Percentiles rank a stretch among this genome's conserved stretches.
Evolutionary conservation across 2,329 filamentous ascomycete species (phyloP).

Genomic region (Ceratocystis alfenasii): DNA sequence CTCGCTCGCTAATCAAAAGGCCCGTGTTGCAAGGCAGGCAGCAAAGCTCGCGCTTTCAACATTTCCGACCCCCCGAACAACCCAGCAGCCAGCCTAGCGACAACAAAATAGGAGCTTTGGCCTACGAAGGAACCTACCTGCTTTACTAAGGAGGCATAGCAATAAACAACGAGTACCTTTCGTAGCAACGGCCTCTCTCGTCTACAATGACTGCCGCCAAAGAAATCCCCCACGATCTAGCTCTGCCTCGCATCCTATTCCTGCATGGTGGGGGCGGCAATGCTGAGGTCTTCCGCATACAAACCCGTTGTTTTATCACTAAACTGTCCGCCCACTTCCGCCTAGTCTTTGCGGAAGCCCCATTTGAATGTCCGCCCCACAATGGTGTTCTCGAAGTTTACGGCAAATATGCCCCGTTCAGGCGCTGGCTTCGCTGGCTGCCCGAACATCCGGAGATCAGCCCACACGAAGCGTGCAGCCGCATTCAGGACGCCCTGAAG

Average conservation of each 20-base stretch:
- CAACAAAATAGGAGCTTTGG: background rate
- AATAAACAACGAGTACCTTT: too few species aligned
- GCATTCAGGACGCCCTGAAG: constrained; percentile 33
- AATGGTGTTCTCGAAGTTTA: constrained; percentile 54
- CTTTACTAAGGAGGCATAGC: too few species aligned
- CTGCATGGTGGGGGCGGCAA: constrained; percentile 72
- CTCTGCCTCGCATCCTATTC: constrained; percentile 58
- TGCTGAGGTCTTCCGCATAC: constrained; percentile 53
- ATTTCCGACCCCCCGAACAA: background rate
- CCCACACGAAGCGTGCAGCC: constrained; percentile 32
- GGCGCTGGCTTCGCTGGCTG: constrained; percentile 50
- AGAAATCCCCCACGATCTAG: constrained; percentile 15
- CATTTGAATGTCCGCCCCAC: constrained; percentile 50
- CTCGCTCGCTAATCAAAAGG: background rate
- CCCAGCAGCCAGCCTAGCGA: background rate
- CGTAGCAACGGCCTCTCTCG: background rate
- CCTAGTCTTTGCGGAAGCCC: constrained; percentile 60
- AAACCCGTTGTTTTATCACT: constrained; percentile 45
- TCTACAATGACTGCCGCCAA: constrained; percentile 11
- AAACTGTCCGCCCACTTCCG: constrained; percentile 48
- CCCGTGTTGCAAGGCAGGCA: background rate
- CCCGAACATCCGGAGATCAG: constrained; percentile 44
- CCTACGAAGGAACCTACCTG: too few species aligned
- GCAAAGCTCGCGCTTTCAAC: background rate
- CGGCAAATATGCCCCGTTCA: constrained; percentile 53